Percentiles rank a stretch among this genome's conserved stretches.
These are phyloP conservation scores for Calocybe gangraenosa DNA, from an alignment of 768 basidiomycete species.

Conservation along the genomic window DNA sequence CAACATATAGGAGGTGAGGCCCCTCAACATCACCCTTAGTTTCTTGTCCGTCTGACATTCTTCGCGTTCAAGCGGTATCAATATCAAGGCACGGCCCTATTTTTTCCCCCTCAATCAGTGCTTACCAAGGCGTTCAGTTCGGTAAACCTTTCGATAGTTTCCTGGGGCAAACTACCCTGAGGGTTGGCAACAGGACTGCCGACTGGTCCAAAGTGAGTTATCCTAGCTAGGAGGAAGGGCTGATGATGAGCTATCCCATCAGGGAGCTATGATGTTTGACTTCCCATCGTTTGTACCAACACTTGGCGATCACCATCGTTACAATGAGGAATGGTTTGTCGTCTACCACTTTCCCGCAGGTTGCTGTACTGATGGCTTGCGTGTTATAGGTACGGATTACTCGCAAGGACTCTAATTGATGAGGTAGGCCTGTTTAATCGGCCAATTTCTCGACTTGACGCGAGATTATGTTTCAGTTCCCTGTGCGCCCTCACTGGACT, in stretches of 20 bases:
- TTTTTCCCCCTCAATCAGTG: neutral
- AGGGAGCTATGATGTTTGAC: slow-evolving; percentile 37
- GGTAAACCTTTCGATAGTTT: slow-evolving; percentile 32
- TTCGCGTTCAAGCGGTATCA: slow-evolving; percentile 23
- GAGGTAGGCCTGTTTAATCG: slow-evolving; percentile 20
- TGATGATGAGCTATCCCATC: neutral
- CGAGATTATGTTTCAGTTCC: slow-evolving; percentile 21
- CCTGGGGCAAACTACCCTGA: slow-evolving; percentile 31
- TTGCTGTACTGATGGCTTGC: neutral
- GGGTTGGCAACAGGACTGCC: slow-evolving; percentile 23
- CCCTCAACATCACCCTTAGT: neutral
- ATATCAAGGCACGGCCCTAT: slow-evolving; percentile 30
- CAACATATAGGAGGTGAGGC: slow-evolving; percentile 29
- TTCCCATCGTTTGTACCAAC: slow-evolving; percentile 31
- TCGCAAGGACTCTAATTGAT: slow-evolving; percentile 25
- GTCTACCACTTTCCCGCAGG: neutral
- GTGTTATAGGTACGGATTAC: slow-evolving; percentile 12
- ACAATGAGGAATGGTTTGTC: slow-evolving; percentile 29
- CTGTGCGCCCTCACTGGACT: slow-evolving; percentile 33
- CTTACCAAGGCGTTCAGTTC: slow-evolving; percentile 20
- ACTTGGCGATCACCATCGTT: slow-evolving; percentile 28
- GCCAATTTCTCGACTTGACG: neutral
- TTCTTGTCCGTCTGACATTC: slow-evolving; percentile 2
- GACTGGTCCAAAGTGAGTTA: slow-evolving; percentile 31
- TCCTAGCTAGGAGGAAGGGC: neutral